phyloP scores from a whole-genome alignment of 768 basidiomycete species.

The Rhodotorula kratochvilovae region DNA sequence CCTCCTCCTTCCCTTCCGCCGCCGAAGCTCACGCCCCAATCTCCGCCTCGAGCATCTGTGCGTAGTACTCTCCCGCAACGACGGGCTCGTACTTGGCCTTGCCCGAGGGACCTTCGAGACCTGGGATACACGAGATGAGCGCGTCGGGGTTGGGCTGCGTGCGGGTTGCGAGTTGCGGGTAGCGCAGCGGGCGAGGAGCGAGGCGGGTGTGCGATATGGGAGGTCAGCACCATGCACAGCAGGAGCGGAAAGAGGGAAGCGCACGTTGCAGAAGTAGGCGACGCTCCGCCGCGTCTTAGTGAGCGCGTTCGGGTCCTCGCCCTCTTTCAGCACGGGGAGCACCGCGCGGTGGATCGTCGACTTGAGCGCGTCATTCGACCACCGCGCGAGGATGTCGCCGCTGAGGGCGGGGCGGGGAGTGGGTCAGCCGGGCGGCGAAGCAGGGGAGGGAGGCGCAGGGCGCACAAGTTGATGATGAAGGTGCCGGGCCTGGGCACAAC shows the following conservation, averaged over 20 bases:
- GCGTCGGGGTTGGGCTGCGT: conserved; percentile 24
- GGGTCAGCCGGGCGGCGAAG: conserved; percentile 53
- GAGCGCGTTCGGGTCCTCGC: conserved; percentile 7
- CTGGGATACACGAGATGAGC: conserved; percentile 22
- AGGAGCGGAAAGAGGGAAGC: too few relatives aligned
- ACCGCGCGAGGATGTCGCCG: conserved; percentile 42
- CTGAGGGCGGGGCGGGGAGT: conserved; percentile 45
- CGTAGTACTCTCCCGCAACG: conserved; percentile 29
- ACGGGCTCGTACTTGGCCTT: conserved; percentile 27
- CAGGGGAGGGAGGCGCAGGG: not conserved
- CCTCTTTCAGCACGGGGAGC: not conserved
- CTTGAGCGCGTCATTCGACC: conserved; percentile 46
- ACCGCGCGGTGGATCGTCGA: conserved; percentile 52
- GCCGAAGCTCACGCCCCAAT: conserved; percentile 24
- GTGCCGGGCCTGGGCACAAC: conserved; percentile 46
- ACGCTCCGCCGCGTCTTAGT: conserved; percentile 14
- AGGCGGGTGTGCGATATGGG: too few relatives aligned
- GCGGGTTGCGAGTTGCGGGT: not conserved
- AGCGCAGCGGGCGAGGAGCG: not conserved
- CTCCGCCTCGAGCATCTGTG: conserved; percentile 22
- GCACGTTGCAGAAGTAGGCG: conserved; percentile 35
- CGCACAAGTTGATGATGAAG: conserved; percentile 44
- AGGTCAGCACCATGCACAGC: too few relatives aligned
- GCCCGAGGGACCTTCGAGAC: conserved; percentile 14
- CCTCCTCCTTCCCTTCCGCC: too few relatives aligned